Evolutionary conservation across 805 yeast genomes (phyloP), one percentile per base, ranked within the genome.

Genomic region (Hanseniaspora jakobsenii): DNA sequence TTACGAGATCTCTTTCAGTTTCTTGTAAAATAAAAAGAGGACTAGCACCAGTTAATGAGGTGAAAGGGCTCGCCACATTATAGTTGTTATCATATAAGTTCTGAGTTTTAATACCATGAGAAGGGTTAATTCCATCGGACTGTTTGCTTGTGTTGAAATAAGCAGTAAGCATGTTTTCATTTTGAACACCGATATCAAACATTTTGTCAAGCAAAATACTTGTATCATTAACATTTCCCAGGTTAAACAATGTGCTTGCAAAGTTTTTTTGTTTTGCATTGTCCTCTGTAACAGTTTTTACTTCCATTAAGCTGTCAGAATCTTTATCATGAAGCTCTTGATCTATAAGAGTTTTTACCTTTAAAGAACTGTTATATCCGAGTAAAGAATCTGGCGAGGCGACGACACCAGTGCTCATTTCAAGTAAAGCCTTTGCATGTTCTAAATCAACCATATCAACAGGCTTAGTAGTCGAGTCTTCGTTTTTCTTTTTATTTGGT

Each of bases 121-220:
- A n/a, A n/a, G n/a, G n/a, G n/a, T n/a, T n/a, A n/a, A n/a, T n/a
- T n/a, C n/a, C n/a, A n/a, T n/a, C n/a, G n/a, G n/a, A n/a, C 12
- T 30, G 34, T 9, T 22, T 36, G 26, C 36, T 46, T 10, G 31
- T 40, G 31, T 39, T 46, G 7, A 46, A 31, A 26, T 38, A 40
- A 5, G 40, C 38, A 23, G 41, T 26, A 18, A 46, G 23, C 38
- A 46, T 34, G 7, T 32, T 23, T 23, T 28, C 45, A 36, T 40
- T 40, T 26, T 46, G 48, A 7, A 46, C 40, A 22, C 39, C 42
- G 3, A 46, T n/a, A 5, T 46, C 48, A 39, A 46, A 36, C 42
- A 46, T 46, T 27, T 46, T 46, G 7, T 40, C 48, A 8, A 46
- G 22, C 4, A 46, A 24, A 16, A 35, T 16, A 36, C 45, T 46